Evolutionary conservation across 2,329 filamentous ascomycete genomes (phyloP), one percentile per base, ranked within the genome.

Genomic region (Aureobasidium zeae): DNA sequence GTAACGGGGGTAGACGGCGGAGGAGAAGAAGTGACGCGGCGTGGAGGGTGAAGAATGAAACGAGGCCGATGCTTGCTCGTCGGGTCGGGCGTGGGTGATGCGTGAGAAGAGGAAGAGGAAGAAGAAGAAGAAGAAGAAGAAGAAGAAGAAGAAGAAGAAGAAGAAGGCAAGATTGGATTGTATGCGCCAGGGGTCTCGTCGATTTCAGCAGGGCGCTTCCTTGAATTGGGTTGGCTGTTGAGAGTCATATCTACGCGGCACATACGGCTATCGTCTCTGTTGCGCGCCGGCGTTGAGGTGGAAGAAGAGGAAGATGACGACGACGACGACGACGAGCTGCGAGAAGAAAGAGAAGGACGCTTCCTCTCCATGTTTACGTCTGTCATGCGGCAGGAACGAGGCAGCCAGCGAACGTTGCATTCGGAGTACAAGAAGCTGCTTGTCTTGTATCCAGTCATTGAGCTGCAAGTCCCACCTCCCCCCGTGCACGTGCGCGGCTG

Each of bases 1-100:
- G 39, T 31, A 10, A 35, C 24, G 5, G 39, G 39, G 9, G 39
- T 44, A 5, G 39, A 13, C 8, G 39, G 39, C 9, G 39, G 39
- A 35, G 39, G 39, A 21, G 39, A 44, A 16, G 24, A 44, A 16
- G 24, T 35, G 24, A 44, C 24, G 17, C 39, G 39, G n/a, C 39
- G 39, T 4, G 39, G 31, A 20, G 39, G 39, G 17, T 44, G 30
- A 4, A 44, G 31, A 15, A 44, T 29, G 9, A 35, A 33, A 15
- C 38, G 39, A 13, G 15, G n/a, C 13, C 37, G 37, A 8, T 17
- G 37, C 19, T 19, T 16, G 5, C 13, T 12, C 13, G 12, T 16
- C 12, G 28, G 32, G 24, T 21, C 21, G 12, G 24, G 24, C 17
- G 31, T 28, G 6, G 39, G 31, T 17, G 39, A 44, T 6, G 25